Percentiles rank a stretch among this genome's conserved stretches.
phyloP scores from a whole-genome alignment of 768 basidiomycete genomes.

The Amanita thiersii region DNA sequence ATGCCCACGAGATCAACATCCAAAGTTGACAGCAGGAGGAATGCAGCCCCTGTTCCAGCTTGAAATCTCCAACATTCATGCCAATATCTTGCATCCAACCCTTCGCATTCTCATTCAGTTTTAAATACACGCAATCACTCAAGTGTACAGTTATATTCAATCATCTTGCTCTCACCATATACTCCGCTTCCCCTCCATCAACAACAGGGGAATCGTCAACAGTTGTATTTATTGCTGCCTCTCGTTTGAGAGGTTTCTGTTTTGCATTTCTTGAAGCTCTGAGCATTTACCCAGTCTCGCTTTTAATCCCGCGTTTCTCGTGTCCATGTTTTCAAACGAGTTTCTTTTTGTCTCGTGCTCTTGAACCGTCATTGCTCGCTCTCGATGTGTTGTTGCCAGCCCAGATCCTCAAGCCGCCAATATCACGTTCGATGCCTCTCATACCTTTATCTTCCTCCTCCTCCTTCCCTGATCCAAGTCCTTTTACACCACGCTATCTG shows the following conservation, averaged over 20 bases:
- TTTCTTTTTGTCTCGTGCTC: not conserved
- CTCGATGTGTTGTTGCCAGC: not conserved
- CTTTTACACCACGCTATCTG: not conserved
- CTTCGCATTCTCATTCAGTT: no score
- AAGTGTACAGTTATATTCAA: no score
- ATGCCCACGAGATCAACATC: no score
- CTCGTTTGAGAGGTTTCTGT: not conserved
- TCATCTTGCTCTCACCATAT: not conserved
- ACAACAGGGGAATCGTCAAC: not conserved
- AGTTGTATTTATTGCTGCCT: not conserved
- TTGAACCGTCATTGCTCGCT: no score
- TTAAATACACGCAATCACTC: no score
- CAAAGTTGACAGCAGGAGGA: constrained; percentile 27
- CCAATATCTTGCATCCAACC: no score
- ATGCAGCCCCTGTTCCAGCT: constrained; percentile 24
- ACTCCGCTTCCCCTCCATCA: not conserved
- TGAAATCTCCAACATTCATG: constrained; percentile 7
- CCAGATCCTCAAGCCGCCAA: not conserved
- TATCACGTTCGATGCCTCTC: not conserved
- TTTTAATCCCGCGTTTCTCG: no score
- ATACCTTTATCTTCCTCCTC: not conserved
- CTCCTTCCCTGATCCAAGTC: not conserved
- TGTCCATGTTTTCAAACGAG: not conserved
- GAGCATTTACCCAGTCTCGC: not conserved
- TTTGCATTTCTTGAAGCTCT: not conserved